Conservation (phyloP, 306 rosid genomes). For the Arachis stenosperma region DNA sequence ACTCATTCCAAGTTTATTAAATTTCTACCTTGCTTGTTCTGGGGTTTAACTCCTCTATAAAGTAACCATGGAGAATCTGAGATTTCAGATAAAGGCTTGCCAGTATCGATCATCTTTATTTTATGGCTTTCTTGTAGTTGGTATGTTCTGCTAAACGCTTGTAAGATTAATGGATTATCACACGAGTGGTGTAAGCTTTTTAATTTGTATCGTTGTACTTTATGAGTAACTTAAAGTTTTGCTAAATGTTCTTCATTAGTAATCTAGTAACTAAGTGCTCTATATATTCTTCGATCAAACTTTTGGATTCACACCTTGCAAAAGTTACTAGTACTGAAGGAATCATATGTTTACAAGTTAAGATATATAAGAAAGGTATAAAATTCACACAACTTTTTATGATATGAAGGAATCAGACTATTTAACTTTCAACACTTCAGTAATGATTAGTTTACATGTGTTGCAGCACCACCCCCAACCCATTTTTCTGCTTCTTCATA, state of each 20-base stretch:
- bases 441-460: background rate
- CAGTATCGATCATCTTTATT: constrained; percentile 16
- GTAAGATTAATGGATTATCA: background rate
- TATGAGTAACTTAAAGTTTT: background rate
- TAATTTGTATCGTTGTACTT: constrained; percentile 1
- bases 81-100: constrained; percentile 37
- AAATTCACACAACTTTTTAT: constrained; percentile 2
- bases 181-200: background rate
- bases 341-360: constrained; percentile 14
- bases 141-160: background rate
- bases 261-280: background rate
- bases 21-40: constrained; percentile 66
- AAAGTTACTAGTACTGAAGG: background rate
- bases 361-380: constrained; percentile 41
- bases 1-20: constrained; percentile 21
- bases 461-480: background rate
- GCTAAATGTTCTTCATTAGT: background rate
- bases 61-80: constrained; percentile 33
- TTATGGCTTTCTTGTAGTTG: constrained; percentile 9
- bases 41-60: constrained; percentile 38
- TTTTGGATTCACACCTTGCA: background rate
- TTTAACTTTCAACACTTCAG: background rate
- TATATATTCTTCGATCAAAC: background rate
- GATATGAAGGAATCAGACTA: constrained; percentile 10
- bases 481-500: too few species aligned